Evolutionary conservation across 2,329 filamentous ascomycete genomes (phyloP).

Genomic region (Waltergamsia citrina): DNA sequence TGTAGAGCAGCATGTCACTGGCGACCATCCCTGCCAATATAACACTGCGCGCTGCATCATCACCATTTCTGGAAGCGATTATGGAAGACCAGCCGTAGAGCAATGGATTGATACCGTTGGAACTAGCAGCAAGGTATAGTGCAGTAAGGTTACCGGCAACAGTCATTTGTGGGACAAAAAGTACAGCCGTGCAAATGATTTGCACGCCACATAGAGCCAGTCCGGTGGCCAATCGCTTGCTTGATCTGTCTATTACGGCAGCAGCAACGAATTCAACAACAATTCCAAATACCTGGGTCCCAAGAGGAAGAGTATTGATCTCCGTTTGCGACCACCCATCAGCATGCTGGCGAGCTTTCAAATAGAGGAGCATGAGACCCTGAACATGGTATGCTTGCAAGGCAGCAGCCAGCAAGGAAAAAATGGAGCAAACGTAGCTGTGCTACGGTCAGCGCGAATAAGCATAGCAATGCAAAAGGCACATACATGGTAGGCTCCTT

Average conservation of each 20-base stretch:
- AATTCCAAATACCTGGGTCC: slow-evolving; percentile 14
- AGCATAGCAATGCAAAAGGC: background rate
- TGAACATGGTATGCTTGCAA: slow-evolving; percentile 11
- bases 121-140: slow-evolving; percentile 12
- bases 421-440: slow-evolving; percentile 26
- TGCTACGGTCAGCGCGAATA: background rate
- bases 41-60: slow-evolving; percentile 28
- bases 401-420: slow-evolving; percentile 16
- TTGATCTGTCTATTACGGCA: slow-evolving; percentile 11
- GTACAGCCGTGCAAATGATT: slow-evolving; percentile 8
- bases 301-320: slow-evolving; percentile 15
- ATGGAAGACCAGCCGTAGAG: slow-evolving; percentile 16
- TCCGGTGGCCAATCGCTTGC: slow-evolving; percentile 8
- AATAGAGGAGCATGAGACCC: slow-evolving; percentile 13
- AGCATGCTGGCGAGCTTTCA: slow-evolving; percentile 9
- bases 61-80: slow-evolving; percentile 13
- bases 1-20: slow-evolving; percentile 26
- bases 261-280: slow-evolving; percentile 12
- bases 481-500: slow-evolving; percentile 16
- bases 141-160: slow-evolving; percentile 11
- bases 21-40: slow-evolving; percentile 30
- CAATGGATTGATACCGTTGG: slow-evolving; percentile 15
- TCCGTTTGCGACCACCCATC: slow-evolving; percentile 10
- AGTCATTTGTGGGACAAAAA: slow-evolving; percentile 11
- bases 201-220: slow-evolving; percentile 9